These are phyloP conservation scores for Beauveria caledonica DNA, from an alignment of 2,329 filamentous ascomycete genomes.

Conservation along the genomic window DNA sequence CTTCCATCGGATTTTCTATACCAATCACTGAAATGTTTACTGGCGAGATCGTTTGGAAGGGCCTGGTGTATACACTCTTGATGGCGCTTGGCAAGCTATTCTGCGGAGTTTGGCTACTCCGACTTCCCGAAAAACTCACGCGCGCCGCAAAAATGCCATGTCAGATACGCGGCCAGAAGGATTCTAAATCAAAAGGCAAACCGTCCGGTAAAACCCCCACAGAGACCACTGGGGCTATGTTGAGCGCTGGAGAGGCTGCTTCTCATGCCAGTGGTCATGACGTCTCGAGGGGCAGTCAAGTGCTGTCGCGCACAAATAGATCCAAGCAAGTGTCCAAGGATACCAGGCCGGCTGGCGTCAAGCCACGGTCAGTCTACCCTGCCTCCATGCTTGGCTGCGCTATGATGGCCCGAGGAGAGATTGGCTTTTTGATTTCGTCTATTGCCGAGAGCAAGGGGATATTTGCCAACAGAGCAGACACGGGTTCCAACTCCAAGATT, in stretches of 20 bases:
- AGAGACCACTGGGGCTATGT: neutral
- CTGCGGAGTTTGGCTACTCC: conserved; percentile 49
- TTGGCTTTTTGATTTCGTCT: conserved; percentile 67
- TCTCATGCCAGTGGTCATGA: neutral
- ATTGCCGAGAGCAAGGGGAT: conserved; percentile 49
- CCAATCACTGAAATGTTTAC: conserved; percentile 64
- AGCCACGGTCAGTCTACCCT: conserved; percentile 57
- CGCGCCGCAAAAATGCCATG: neutral
- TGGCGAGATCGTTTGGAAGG: conserved; percentile 59
- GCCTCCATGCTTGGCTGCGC: conserved; percentile 54
- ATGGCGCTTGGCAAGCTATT: conserved; percentile 58
- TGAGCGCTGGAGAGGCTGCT: too few species aligned
- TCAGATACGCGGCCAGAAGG: neutral
- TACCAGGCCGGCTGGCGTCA: conserved; percentile 22
- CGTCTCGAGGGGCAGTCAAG: neutral
- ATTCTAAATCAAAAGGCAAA: rapidly evolving
- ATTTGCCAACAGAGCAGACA: conserved; percentile 21
- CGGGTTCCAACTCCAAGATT: conserved; percentile 27
- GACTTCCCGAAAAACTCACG: neutral
- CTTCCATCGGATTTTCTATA: conserved; percentile 68
- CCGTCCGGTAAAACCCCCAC: neutral
- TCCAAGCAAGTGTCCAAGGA: neutral
- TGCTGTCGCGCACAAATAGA: neutral
- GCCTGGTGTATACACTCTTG: conserved; percentile 60
- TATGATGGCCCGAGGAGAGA: conserved; percentile 74